Conservation (phyloP, 2,329 filamentous ascomycete species). For the Penicillium concentricum region DNA sequence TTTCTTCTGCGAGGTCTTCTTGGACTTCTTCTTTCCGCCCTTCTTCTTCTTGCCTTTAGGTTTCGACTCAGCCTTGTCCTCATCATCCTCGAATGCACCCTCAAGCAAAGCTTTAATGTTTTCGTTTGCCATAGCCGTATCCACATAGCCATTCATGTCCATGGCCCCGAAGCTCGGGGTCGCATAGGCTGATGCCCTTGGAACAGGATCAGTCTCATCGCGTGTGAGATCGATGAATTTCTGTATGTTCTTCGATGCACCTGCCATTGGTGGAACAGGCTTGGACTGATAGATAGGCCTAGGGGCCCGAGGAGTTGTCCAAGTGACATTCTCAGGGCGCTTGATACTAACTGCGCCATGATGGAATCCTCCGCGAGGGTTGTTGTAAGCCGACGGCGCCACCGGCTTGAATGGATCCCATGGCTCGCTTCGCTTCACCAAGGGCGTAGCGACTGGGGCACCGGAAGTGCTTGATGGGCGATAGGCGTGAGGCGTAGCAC, state of each 20-base stretch:
- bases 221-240: slow-evolving; percentile 53
- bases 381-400: slow-evolving; percentile 38
- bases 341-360: slow-evolving; percentile 44
- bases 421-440: slow-evolving; percentile 29
- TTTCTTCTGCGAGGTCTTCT: slow-evolving; percentile 9
- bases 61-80: slow-evolving; percentile 33
- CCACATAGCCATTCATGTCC: slow-evolving; percentile 54
- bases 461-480: slow-evolving; percentile 21
- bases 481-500: slow-evolving; percentile 15
- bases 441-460: slow-evolving; percentile 18
- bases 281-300: slow-evolving; percentile 55
- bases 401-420: slow-evolving; percentile 44
- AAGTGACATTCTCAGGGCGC: slow-evolving; percentile 50
- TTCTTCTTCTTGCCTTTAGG: slow-evolving; percentile 40
- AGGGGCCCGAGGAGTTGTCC: slow-evolving; percentile 51
- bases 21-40: slow-evolving; percentile 18
- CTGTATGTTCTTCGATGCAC: slow-evolving; percentile 44
- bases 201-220: slow-evolving; percentile 50
- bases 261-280: slow-evolving; percentile 39
- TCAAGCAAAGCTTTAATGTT: slow-evolving; percentile 53
- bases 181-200: slow-evolving; percentile 44
- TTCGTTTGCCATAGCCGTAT: slow-evolving; percentile 51
- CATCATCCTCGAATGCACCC: slow-evolving; percentile 53
- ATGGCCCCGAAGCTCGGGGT: slow-evolving; percentile 51
- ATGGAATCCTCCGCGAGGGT: slow-evolving; percentile 29